A percentile compares a stretch with the other conserved stretches of the same genome.
phyloP scores from a whole-genome alignment of 1,139 yeast species.

The Pichia sp. region DNA sequence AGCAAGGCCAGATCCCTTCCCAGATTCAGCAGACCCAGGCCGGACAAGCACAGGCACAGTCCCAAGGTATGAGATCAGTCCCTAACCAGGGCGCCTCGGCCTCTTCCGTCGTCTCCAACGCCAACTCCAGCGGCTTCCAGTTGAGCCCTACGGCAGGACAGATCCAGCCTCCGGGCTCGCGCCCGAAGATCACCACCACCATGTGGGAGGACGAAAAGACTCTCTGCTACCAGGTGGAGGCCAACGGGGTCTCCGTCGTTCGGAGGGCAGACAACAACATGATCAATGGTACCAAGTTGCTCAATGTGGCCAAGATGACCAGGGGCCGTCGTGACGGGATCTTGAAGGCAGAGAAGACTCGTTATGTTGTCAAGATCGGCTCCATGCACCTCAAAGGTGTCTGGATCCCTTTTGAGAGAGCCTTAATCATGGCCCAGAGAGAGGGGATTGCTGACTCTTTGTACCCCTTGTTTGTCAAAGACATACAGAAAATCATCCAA shows the following conservation, averaged over 20 bases:
- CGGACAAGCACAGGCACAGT: not conserved
- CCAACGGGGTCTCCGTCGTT: conserved; percentile 85
- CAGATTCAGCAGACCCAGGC: not conserved
- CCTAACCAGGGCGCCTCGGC: conserved; percentile 3
- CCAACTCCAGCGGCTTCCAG: conserved; percentile 28
- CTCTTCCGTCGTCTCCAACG: conserved; percentile 13
- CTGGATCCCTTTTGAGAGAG: conserved; percentile 96
- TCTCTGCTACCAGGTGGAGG: conserved; percentile 91
- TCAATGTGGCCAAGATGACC: conserved; percentile 93
- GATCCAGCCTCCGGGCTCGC: conserved; percentile 55
- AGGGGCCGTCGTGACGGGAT: conserved; percentile 96
- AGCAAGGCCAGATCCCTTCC: not conserved
- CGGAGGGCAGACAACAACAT: conserved; percentile 89
- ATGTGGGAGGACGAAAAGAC: conserved; percentile 98
- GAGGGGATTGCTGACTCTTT: conserved; percentile 83
- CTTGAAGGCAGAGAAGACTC: conserved; percentile 77
- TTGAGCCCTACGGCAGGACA: conserved; percentile 49
- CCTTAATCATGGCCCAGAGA: conserved; percentile 83
- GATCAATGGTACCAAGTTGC: conserved; percentile 90
- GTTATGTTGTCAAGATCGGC: conserved; percentile 94
- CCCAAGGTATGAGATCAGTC: not conserved
- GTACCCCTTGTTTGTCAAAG: conserved; percentile 85
- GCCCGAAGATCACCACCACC: conserved; percentile 89
- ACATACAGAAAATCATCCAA: conserved; percentile 52
- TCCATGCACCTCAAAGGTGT: conserved; percentile 97